Conservation (phyloP, 2,329 filamentous ascomycete species). For the Aspergillus pseudoterreus region DNA sequence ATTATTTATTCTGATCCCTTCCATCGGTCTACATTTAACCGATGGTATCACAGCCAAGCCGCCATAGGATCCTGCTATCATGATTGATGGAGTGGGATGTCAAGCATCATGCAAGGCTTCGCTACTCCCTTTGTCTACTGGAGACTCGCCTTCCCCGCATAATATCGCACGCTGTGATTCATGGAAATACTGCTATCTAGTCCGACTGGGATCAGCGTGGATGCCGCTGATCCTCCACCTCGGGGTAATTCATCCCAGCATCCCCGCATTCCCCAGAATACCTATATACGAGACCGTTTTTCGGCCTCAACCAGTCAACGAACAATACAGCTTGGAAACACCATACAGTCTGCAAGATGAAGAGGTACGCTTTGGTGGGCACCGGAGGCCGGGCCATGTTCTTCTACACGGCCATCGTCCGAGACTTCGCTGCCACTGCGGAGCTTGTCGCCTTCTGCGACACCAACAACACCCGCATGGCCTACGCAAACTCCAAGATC, state of each 20-base stretch:
- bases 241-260: background rate
- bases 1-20: background rate
- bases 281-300: background rate
- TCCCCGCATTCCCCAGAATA: background rate
- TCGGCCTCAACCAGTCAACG: background rate
- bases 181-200: background rate
- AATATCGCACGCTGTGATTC: background rate
- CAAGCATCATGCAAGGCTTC: background rate
- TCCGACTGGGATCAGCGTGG: background rate
- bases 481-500: conserved; percentile 48
- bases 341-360: background rate
- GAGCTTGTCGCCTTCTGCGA: conserved; percentile 57
- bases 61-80: background rate
- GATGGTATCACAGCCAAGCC: background rate
- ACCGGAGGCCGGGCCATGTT: conserved; percentile 58
- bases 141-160: background rate
- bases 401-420: conserved; percentile 58
- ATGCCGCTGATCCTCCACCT: background rate
- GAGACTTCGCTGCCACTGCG: conserved; percentile 50
- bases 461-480: conserved; percentile 58
- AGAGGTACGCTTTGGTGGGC: conserved; percentile 41
- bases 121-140: background rate
- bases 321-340: background rate
- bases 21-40: background rate
- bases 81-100: background rate